A percentile compares a stretch with the other conserved stretches of the same genome.
These are phyloP conservation scores for Xylariaceae sp. DNA, from an alignment of 2,329 filamentous ascomycete species.

Conservation along the genomic window DNA sequence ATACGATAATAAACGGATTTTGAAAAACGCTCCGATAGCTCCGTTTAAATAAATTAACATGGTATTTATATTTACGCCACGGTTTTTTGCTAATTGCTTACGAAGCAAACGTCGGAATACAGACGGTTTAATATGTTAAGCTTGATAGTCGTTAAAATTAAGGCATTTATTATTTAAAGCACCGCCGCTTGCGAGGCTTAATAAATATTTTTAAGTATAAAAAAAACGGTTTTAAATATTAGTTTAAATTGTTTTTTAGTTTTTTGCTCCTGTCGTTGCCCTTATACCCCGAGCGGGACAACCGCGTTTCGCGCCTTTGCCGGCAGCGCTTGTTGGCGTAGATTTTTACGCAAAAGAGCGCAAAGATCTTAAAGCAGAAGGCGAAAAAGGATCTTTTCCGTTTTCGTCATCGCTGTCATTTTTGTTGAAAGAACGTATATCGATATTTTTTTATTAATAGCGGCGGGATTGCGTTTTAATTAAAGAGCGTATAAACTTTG, in stretches of 20 bases:
- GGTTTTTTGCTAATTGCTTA: constrained; percentile 31
- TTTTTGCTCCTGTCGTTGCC: not conserved
- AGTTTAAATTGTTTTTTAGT: not conserved
- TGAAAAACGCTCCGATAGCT: constrained; percentile 35
- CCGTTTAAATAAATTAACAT: constrained; percentile 31
- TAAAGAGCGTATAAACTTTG: constrained; percentile 30
- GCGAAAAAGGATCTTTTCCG: constrained; percentile 2
- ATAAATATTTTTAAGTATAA: constrained; percentile 20
- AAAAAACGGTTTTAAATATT: constrained; percentile 12
- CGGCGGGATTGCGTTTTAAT: constrained; percentile 29
- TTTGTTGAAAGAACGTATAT: not conserved
- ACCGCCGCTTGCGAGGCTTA: constrained; percentile 52
- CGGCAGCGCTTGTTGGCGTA: not conserved
- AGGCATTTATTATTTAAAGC: constrained; percentile 22
- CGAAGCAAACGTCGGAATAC: constrained; percentile 14
- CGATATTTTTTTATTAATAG: constrained; percentile 3
- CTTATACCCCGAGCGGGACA: not conserved
- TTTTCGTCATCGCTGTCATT: constrained; percentile 6
- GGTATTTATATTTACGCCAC: constrained; percentile 30
- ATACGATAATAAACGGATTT: constrained; percentile 33
- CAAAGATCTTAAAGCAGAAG: not conserved
- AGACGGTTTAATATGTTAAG: too few species aligned
- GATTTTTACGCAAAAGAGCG: not conserved
- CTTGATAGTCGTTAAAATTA: constrained; percentile 24
- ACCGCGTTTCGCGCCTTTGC: not conserved